These are phyloP conservation scores for Fusarium proliferatum DNA, from an alignment of 2,329 filamentous ascomycete species.

Conservation along the genomic window DNA sequence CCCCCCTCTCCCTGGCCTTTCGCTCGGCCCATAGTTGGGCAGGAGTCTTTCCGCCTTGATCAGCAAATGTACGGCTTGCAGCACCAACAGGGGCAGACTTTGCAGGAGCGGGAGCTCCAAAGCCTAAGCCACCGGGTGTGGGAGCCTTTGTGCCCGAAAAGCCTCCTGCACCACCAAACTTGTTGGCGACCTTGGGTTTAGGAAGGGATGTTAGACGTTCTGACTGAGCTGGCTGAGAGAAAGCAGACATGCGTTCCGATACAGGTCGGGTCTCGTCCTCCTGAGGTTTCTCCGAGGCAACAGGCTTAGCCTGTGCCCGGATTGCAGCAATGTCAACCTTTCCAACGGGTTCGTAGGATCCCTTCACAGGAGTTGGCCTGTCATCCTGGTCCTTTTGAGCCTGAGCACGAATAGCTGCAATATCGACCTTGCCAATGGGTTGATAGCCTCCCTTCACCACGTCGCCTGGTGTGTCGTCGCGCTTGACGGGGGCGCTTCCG, in stretches of 20 bases:
- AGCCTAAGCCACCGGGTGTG: slow-evolving; percentile 75
- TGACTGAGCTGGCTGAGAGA: slow-evolving; percentile 69
- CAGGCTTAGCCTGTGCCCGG: slow-evolving; percentile 77
- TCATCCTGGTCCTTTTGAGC: slow-evolving; percentile 78
- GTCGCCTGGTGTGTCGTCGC: slow-evolving; percentile 63
- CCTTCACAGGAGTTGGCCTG: slow-evolving; percentile 86
- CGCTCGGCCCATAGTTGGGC: slow-evolving; percentile 98
- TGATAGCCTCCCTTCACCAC: slow-evolving; percentile 90
- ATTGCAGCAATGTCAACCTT: slow-evolving; percentile 98
- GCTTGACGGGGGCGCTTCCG: slow-evolving; percentile 60
- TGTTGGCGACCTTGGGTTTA: slow-evolving; percentile 95
- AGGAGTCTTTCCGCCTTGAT: slow-evolving; percentile 94
- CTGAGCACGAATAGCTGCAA: slow-evolving; percentile 85
- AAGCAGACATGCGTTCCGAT: slow-evolving; percentile 80
- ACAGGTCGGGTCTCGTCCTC: slow-evolving; percentile 66
- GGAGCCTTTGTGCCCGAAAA: slow-evolving; percentile 93
- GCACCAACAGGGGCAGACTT: slow-evolving; percentile 73
- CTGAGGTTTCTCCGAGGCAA: slow-evolving; percentile 51
- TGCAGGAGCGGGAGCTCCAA: slow-evolving; percentile 67
- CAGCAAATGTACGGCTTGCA: slow-evolving; percentile 93
- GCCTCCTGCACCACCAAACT: slow-evolving; percentile 76
- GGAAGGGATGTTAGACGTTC: slow-evolving; percentile 88
- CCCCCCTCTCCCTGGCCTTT: slow-evolving; percentile 82
- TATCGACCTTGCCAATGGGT: slow-evolving; percentile 97
- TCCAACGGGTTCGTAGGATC: slow-evolving; percentile 92